Evolutionary conservation across 495 filamentous ascomycete species (phyloP), one percentile per base, ranked within the genome.

Genomic region (Bathelium albidoporum): DNA sequence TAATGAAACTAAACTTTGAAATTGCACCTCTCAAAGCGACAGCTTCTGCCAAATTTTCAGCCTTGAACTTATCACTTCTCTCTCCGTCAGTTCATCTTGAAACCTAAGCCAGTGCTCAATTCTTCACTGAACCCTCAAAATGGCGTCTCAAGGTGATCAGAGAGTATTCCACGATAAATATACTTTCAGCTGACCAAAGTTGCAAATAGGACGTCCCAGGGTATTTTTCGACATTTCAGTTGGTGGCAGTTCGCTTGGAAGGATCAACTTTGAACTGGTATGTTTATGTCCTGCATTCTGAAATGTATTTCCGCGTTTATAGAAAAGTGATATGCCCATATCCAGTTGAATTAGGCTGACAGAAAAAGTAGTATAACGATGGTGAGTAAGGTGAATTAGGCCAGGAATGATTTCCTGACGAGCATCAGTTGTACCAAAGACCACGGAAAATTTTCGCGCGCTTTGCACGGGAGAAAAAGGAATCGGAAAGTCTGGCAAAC

Each of bases 391-490:
- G 4, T 10, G 16, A 16, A 0, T 28, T 9, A 9, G 24, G 7
- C 24, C 22, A 55, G 2, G 24, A 20, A 29, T 3, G 7, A 1
- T 20, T 55, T 12, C 9, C 24, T 55, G 24, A 55, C 20, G 16
- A 11, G 24, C 2, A 28, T 29, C 24, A 55, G 81, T 96, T 61
- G 90, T 95, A 58, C 95, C 94, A 73, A 96, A 92, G 80, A 97
- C 94, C 39, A 88, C 88, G 68, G 85, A 89, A 73, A 99, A 97
- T 83, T 99, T 99, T 84, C 90, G 90, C 75, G 85, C 86, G 65
- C 86, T 99, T 59, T 97, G 94, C 82, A 97, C 90, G n/a, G 84
- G 83, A 49, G 89, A 95, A 81, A 86, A 95, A 76, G 93, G 92
- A 31, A 68, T 85, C 58, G 90, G 91, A 59, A 91, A 87, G 68